Percentiles rank a stretch among this genome's conserved stretches.
Evolutionary conservation across 179 eudicot genomes (phyloP).

Genomic region (Pouteria campechiana): DNA sequence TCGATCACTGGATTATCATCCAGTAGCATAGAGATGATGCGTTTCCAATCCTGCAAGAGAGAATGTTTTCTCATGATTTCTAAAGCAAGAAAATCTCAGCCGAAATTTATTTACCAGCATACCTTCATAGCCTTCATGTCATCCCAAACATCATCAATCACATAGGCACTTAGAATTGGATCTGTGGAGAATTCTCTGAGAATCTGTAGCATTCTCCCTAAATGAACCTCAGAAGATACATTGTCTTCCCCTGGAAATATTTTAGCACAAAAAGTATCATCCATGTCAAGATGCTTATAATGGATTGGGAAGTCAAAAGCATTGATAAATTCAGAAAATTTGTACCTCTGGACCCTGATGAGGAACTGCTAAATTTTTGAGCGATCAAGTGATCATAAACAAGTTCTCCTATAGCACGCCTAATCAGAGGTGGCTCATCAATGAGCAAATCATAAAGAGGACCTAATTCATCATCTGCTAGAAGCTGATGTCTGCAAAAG

Average conservation of each 20-base stretch:
- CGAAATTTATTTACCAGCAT: conserved; percentile 18
- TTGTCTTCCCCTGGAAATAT: conserved; percentile 32
- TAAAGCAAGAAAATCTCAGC: too few species aligned
- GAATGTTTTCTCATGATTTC: too few species aligned
- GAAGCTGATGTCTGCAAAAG: conserved; percentile 76
- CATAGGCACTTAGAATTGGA: conserved; percentile 74
- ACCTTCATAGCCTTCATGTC: conserved; percentile 97
- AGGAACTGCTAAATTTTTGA: conserved; percentile 61
- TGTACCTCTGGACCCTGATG: conserved; percentile 60
- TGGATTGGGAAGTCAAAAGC: too few species aligned
- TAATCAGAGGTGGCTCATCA: conserved; percentile 92
- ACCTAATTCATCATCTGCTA: conserved; percentile 84
- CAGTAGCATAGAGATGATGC: conserved; percentile 67
- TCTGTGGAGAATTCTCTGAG: conserved; percentile 81
- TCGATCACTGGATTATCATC: conserved; percentile 71
- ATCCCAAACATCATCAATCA: conserved; percentile 98
- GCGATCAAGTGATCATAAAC: conserved; percentile 97
- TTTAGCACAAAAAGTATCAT: too few species aligned
- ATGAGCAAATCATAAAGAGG: conserved; percentile 85
- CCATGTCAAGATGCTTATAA: too few species aligned
- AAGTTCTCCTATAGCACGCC: conserved; percentile 92
- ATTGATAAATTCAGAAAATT: neutral
- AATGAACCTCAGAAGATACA: conserved; percentile 66
- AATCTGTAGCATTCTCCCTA: conserved; percentile 82
- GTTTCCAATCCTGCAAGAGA: conserved; percentile 78